phyloP scores from a whole-genome alignment of 1,284 basidiomycete species.

The Cystobasidiaceae sp. region DNA sequence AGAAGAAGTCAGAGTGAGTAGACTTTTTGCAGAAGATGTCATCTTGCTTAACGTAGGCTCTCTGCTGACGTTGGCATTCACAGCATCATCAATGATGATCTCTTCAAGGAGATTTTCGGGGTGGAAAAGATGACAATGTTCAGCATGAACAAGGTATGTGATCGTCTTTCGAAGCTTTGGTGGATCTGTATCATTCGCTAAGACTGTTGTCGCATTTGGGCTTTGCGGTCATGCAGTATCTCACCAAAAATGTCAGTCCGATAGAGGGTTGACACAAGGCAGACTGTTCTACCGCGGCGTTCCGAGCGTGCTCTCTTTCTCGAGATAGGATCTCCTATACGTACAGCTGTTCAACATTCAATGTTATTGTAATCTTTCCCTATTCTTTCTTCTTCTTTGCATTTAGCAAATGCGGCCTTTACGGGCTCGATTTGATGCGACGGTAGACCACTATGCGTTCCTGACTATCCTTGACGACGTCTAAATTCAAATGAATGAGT shows the following conservation, averaged over 20 bases:
- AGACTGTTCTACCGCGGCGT: too few species aligned
- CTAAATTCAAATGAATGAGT: too few species aligned
- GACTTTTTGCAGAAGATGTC: neutral
- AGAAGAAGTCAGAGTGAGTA: constrained; percentile 20
- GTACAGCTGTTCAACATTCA: too few species aligned
- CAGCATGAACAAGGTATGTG: constrained; percentile 24
- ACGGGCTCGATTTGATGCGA: too few species aligned
- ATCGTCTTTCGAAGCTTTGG: neutral
- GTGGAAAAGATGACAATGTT: constrained; percentile 32
- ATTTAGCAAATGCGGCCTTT: too few species aligned
- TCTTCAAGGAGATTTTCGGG: constrained; percentile 28
- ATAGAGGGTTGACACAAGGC: constrained; percentile 3
- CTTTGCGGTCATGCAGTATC: constrained; percentile 4
- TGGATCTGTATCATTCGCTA: neutral
- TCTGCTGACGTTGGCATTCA: neutral
- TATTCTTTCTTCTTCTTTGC: too few species aligned
- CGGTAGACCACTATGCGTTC: too few species aligned
- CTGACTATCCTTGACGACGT: too few species aligned
- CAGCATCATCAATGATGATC: constrained; percentile 28
- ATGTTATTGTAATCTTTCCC: too few species aligned
- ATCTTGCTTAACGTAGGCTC: neutral
- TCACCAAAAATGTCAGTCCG: constrained; percentile 22
- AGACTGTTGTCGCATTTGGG: neutral
- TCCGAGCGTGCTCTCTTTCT: too few species aligned
- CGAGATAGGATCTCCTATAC: too few species aligned